phyloP scores from a whole-genome alignment of 495 filamentous ascomycete genomes.

The Penicillium longicatenatum region DNA sequence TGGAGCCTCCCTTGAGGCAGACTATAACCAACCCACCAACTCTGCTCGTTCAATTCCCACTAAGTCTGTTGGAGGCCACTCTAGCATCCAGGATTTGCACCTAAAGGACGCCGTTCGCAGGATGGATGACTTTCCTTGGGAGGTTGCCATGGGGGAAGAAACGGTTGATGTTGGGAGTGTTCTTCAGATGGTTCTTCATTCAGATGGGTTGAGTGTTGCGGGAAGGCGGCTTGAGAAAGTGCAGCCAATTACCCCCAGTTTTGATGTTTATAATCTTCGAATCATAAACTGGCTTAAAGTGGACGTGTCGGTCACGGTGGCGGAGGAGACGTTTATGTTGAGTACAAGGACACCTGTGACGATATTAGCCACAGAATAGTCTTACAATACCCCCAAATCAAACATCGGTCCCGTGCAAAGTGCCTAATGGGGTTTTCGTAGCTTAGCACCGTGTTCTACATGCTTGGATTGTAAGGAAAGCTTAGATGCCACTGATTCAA shows the following conservation, averaged over 20 bases:
- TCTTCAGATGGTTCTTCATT: neutral
- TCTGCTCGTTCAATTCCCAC: neutral
- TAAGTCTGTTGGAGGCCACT: neutral
- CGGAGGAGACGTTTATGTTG: neutral
- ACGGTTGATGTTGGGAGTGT: constrained; percentile 1
- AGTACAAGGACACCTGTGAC: neutral
- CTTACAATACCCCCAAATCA: neutral
- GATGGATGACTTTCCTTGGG: neutral
- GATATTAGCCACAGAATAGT: constrained; percentile 1
- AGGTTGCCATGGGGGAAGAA: neutral
- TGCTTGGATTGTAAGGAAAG: neutral
- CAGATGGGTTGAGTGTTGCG: neutral
- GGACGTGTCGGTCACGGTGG: neutral
- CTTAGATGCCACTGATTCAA: neutral
- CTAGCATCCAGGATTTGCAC: neutral
- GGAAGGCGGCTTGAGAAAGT: neutral
- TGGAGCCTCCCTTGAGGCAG: neutral
- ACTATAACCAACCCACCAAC: neutral
- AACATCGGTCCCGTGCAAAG: neutral
- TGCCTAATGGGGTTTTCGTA: neutral
- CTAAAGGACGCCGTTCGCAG: neutral
- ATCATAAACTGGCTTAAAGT: neutral
- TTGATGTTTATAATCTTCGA: constrained; percentile 6
- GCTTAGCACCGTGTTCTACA: neutral
- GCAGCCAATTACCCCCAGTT: neutral